Base-by-base conservation (phyloP, 768 basidiomycete genomes). In the Cyclocybe aegerita region DNA sequence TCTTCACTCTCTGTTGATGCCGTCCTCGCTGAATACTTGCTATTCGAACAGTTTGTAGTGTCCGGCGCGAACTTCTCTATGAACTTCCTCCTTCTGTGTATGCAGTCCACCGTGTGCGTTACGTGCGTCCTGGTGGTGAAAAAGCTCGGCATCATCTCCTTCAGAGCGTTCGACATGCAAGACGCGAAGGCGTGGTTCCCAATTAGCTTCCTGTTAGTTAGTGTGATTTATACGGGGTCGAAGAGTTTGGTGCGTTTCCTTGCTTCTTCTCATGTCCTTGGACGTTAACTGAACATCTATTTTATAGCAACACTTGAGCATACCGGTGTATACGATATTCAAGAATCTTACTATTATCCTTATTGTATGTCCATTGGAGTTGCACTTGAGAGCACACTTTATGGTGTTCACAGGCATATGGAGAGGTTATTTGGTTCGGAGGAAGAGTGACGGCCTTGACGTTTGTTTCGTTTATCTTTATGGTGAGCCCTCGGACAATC, bases 301-400 rank as follows among this genome's bases (percentile, higher is more conserved):
- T 15, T 8, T 39, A 4, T 68, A 98, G 94, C 97, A 98, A 95
- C 93, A 86, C 70, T 77, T 99, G 43, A 90, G 85, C 57, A 98
- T 99, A 69, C 97, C 97, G 0, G 86, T 98, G 23, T 99, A 98
- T 71, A 98, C 97, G 0, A 98, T 99, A 56, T 98, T 98, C 82
- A 99, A 99, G 71, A 99, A 99, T 66, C 64, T 98, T 62, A 98
- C 97, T n/a, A 99, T 98, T 61, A 98, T 99, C 57, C 80, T 99
- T 29, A 98, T 98, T 63, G 95, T 93, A 56, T 57, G 88, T 56
- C 39, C 10, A 50, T 10, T 42, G 8, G 49, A 14, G 16, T 43
- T 30, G 46, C 16, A 23, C 11, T 39, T 52, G 40, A 55, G 15
- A 43, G 37, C 51, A 47, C 34, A 7, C 32, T 33, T 11, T 23